phyloP scores from a whole-genome alignment of 2,329 filamentous ascomycete genomes.

The Lachnum nothofagi region DNA sequence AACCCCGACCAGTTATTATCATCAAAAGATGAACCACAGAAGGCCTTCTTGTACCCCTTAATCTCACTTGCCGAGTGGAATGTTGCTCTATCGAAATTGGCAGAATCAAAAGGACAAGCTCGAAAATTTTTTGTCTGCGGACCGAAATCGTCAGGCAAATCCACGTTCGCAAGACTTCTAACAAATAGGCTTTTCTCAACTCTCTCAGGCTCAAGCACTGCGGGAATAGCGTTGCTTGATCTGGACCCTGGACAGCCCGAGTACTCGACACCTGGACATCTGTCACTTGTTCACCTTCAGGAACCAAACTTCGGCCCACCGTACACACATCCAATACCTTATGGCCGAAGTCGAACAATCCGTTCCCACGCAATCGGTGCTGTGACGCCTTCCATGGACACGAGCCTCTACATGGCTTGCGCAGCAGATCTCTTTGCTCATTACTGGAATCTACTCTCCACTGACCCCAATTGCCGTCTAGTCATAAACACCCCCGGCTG shows the following conservation, averaged over 20 bases:
- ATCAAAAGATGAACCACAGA: conserved; percentile 48
- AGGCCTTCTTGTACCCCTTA: conserved; percentile 48
- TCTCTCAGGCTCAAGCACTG: conserved; percentile 20
- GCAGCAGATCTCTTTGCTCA: conserved; percentile 56
- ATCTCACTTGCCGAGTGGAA: conserved; percentile 57
- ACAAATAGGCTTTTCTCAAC: conserved; percentile 55
- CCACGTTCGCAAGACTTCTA: conserved; percentile 64
- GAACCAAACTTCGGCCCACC: conserved; percentile 60
- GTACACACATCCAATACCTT: conserved; percentile 54
- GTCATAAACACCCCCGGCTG: conserved; percentile 72
- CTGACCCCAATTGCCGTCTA: conserved; percentile 47
- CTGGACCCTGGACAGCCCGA: conserved; percentile 75
- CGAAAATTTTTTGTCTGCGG: conserved; percentile 58
- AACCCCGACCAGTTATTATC: conserved; percentile 45
- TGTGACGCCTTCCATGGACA: conserved; percentile 59
- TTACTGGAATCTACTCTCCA: conserved; percentile 44
- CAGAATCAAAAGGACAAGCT: conserved; percentile 33
- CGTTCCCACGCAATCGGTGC: conserved; percentile 64
- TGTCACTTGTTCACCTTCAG: conserved; percentile 60
- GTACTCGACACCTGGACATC: conserved; percentile 62
- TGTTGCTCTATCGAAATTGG: conserved; percentile 32
- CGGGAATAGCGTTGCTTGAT: conserved; percentile 55
- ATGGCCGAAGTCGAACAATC: conserved; percentile 39
- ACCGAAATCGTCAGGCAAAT: conserved; percentile 69
- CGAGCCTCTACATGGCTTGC: conserved; percentile 61